Evolutionary conservation across 1,284 basidiomycete species (phyloP), one percentile per base, ranked within the genome.

Genomic region (Cryptococcus sp.): DNA sequence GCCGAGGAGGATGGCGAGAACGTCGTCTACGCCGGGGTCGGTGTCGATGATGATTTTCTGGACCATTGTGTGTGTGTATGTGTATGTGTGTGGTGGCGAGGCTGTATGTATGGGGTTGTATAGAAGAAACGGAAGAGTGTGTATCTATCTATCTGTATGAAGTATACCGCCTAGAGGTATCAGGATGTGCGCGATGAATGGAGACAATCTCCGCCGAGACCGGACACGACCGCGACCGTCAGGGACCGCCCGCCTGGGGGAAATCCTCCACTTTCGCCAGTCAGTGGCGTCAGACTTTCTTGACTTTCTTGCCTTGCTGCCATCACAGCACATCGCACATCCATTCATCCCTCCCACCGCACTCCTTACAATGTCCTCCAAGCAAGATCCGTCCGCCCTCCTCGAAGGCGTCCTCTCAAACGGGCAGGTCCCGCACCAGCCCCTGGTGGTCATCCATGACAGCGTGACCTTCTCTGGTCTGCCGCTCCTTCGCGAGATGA

Each of bases 11-110:
- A 78, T 86, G 39, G 92, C 92, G 46, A 95, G 75, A 39, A 85
- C 82, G 73, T 98, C 94, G 77, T 98, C 94, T 2, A 96, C 89
- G 46, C 94, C 94, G 21, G 76, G 76, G 49, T 78, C 76, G 9
- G 76, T 78, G 53, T 78, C 76, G 51, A 78, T 67, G 47, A 76
- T 70, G 49, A 78, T 66, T 59, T 75, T 76, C 35, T 62, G 61
- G 15, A 64, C 46, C 69, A 68, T 68, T 4, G 20, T 55, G 57
- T 24, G 40, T 21, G 38, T 37, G 36, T n/a, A 8, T 38, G 16
- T 40, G 6, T 16, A 5, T 18, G 49, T 35, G 16, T 37, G 9
- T 9, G 16, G 12, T 50, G 45, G 7, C 6, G 18, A 20, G 36
- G 20, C 39, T 38, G 9, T 52, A 15, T 42, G 8, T 40, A 21